These are phyloP conservation scores for Polyporus tsugae DNA, from an alignment of 1,284 basidiomycete genomes.

Conservation along the genomic window DNA sequence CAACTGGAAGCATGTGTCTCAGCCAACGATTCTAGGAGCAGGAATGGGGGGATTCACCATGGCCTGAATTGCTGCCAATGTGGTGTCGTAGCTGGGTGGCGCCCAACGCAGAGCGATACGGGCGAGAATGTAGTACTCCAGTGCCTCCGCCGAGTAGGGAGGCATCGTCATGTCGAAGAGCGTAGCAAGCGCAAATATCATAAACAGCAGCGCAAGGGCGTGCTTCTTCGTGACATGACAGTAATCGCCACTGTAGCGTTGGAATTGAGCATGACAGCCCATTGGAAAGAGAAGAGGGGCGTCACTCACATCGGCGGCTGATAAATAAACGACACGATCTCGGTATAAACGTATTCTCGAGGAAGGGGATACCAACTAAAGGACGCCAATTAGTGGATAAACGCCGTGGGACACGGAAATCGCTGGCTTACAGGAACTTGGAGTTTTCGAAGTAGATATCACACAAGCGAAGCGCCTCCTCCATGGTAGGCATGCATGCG, in stretches of 20 bases:
- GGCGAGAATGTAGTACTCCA: conserved; percentile 66
- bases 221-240: conserved; percentile 45
- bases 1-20: conserved; percentile 44
- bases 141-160: conserved; percentile 56
- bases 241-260: conserved; percentile 17
- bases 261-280: not conserved
- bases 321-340: conserved; percentile 56
- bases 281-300: not conserved
- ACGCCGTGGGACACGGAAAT: conserved; percentile 1
- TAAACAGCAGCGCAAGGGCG: conserved; percentile 61
- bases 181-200: conserved; percentile 49
- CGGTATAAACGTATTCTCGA: conserved; percentile 53
- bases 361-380: conserved; percentile 41
- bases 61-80: conserved; percentile 58
- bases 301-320: conserved; percentile 45
- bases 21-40: not conserved
- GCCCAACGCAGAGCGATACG: conserved; percentile 58
- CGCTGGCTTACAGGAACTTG: conserved; percentile 53
- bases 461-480: conserved; percentile 62
- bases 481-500: conserved; percentile 53
- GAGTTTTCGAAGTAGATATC: conserved; percentile 64
- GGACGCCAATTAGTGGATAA: not conserved
- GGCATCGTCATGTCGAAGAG: conserved; percentile 57
- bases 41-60: conserved; percentile 49
- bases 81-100: conserved; percentile 55